Base-by-base conservation (phyloP, 2,329 filamentous ascomycete genomes). In the Epichloe bromicola region DNA sequence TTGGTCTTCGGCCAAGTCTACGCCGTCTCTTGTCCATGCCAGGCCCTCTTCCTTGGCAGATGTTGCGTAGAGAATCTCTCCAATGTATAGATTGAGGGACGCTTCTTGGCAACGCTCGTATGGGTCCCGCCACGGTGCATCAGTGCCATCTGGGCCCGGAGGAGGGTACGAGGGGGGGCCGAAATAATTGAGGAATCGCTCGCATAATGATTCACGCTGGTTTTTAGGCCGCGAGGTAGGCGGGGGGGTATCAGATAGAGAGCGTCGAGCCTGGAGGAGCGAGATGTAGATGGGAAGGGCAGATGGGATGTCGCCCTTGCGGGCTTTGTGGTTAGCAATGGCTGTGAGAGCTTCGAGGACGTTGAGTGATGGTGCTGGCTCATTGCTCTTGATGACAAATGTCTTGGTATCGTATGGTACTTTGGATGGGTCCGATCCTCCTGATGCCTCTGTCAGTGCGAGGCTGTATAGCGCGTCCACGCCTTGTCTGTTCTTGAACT, bases 221-320 rank as follows among this genome's bases (percentile, higher is more conserved):
- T 55, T 38, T 52, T 40, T 43, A 17, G 36, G 46, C 42, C 8
- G 55, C 34, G 46, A 30, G 37, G 53, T 50, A 8, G 56, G 55
- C 1, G 65, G 65, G 15, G 65, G 15, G 65, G 60, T 17, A 2
- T 69, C 61, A 50, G 69, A 75, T 45, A 70, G 82, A 61, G 59
- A 82, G 66, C 86, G 82, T 23, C 88, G 82, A 8, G 88, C 86
- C 56, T 87, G 82, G 11, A 97, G 80, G 43, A 95, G 73, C 30
- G 89, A 95, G 40, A 95, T 75, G 60, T 95, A 85, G 48, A 95
- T 86, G 2, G 91, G 87, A 1, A 97, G 76, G 2, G 91, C 88
- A 4, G 74, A 68, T 6, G 79, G 67, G 17, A 88, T 63, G 57
- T 89, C 78, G 17, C 80, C 83, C 51, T 73, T 75, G 43, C 80